A percentile compares a stretch with the other conserved stretches of the same genome.
Evolutionary conservation across 495 filamentous ascomycete genomes (phyloP).

Genomic region (Xylaria telfairii): DNA sequence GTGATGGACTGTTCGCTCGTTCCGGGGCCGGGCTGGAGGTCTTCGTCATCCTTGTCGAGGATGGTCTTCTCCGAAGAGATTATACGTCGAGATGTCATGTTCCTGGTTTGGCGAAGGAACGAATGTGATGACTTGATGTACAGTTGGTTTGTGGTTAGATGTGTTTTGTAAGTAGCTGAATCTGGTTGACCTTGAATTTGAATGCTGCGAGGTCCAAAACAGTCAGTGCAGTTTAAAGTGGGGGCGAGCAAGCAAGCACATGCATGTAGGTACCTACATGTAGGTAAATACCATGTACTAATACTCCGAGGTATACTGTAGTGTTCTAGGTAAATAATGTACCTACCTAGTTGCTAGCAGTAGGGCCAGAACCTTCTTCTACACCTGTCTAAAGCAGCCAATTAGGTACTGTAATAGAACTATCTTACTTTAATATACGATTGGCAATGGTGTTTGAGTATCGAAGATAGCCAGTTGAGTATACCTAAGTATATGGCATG

Average conservation of each 20-base stretch:
- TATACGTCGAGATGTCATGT: conserved; percentile 66
- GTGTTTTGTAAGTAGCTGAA: background rate
- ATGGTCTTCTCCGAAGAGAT: conserved; percentile 59
- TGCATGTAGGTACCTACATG: background rate
- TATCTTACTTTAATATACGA: background rate
- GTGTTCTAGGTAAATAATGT: too few relatives aligned
- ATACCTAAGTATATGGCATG: background rate
- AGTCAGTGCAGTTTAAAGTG: background rate
- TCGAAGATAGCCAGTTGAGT: background rate
- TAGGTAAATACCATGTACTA: background rate
- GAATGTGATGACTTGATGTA: background rate
- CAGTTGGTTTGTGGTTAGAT: background rate
- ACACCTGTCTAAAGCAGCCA: too few relatives aligned
- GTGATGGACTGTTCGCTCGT: conserved; percentile 54
- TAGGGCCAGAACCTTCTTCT: background rate
- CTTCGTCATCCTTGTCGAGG: conserved; percentile 60
- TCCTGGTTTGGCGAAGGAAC: conserved; percentile 16
- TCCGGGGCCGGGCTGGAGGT: conserved; percentile 38
- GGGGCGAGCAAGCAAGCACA: background rate
- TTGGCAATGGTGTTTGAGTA: background rate
- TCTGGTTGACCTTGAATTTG: background rate
- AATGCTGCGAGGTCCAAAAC: conserved; percentile 5
- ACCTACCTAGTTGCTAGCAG: too few relatives aligned
- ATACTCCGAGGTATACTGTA: too few relatives aligned
- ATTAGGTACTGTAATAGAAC: too few relatives aligned